A percentile compares a stretch with the other conserved stretches of the same genome.
Conservation (phyloP, 345 rosid genomes). For the Citrus cavaleriei region DNA sequence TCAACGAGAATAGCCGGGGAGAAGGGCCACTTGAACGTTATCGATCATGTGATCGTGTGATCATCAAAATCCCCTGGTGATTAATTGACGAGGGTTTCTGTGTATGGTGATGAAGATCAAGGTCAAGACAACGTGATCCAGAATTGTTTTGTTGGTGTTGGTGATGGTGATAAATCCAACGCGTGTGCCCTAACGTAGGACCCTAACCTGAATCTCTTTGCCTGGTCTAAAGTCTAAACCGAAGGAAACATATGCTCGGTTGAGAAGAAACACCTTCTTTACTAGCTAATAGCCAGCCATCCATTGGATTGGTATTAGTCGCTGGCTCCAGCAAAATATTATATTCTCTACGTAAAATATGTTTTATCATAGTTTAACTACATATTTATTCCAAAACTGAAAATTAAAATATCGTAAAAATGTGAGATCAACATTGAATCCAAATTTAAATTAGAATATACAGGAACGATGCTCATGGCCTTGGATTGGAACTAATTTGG, state of each 20-base stretch:
- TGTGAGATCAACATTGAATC: too few relatives aligned
- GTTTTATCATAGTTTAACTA: too few relatives aligned
- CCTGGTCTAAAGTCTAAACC: constrained; percentile 28
- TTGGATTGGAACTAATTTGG: too few relatives aligned
- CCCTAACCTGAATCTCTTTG: constrained; percentile 7
- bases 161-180: constrained; percentile 6
- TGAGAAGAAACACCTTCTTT: constrained; percentile 37
- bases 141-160: constrained; percentile 1
- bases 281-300: not conserved
- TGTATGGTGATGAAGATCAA: not conserved
- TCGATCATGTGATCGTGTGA: not conserved
- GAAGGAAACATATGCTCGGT: constrained; percentile 50
- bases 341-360: too few relatives aligned
- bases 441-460: too few relatives aligned
- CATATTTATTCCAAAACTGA: too few relatives aligned
- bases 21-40: not conserved
- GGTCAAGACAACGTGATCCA: not conserved
- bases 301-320: not conserved
- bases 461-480: too few relatives aligned
- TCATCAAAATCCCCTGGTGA: not conserved
- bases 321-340: not conserved
- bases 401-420: too few relatives aligned
- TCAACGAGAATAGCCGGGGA: not conserved
- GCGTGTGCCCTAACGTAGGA: constrained; percentile 17
- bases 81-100: not conserved